Evolutionary conservation across 208 protist species (phyloP), one percentile per base, ranked within the genome.

Genomic region (Leishmania tropica): DNA sequence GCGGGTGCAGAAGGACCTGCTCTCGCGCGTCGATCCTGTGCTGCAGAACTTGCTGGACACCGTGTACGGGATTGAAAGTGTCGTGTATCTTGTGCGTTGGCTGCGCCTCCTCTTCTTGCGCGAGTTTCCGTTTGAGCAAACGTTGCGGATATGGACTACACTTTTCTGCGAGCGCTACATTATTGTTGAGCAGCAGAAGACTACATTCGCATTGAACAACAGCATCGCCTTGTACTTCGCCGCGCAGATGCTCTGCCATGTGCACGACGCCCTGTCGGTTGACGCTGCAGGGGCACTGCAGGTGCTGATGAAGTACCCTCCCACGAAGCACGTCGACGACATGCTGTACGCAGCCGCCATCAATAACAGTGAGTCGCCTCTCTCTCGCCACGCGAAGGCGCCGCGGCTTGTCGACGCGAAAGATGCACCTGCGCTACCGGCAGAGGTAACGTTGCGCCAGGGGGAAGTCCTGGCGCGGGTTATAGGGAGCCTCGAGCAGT

Each of bases 51-150:
- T 94, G 51, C 87, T 98, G 37, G 88, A 92, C 42, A 77, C 72
- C 1, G 88, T 94, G 47, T 92, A 97, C 81, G 82, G 83, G 24
- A 94, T 98, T 71, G 83, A 97, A 75, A 86, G 89, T 45, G 89
- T 89, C 24, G 82, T 94, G 0, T 98, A 98, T 77, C 81, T 96
- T 3, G 87, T 98, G 24, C 88, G 95, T 40, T 98, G 96, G 95
- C 81, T 98, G 58, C 89, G 96, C 54, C 89, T 98, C 37, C 78
- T 98, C 40, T 97, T 98, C 71, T 79, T 98, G 45, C 93, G 95
- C 6, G 95, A 98, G 78, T 94, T 98, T 76, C 87, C 93, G 5
- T 80, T 98, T 45, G 47, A 74, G 3, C 90, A 95, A 71, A 70
- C 88, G 54, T 60, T 92, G 2, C 75, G 87, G 10, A 76, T 98